These are phyloP conservation scores for Cutaneotrichosporon daszewskae DNA, from an alignment of 1,284 basidiomycete species.

Conservation along the genomic window DNA sequence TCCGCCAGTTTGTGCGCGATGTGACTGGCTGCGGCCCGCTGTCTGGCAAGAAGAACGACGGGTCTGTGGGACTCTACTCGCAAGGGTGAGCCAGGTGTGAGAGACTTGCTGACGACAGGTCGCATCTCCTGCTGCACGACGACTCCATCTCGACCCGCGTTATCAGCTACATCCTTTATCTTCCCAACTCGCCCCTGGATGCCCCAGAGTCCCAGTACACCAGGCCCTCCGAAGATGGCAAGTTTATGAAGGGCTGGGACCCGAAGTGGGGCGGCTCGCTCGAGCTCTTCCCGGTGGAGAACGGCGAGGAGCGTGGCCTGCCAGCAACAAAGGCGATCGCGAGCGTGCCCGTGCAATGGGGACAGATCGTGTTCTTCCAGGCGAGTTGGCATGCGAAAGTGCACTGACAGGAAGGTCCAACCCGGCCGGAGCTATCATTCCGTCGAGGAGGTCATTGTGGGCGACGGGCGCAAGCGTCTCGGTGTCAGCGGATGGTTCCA, in stretches of 20 bases:
- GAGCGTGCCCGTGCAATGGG: slow-evolving; percentile 63
- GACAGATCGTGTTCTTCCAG: slow-evolving; percentile 94
- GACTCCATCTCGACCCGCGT: slow-evolving; percentile 94
- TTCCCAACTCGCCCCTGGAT: slow-evolving; percentile 71
- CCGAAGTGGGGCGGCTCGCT: slow-evolving; percentile 87
- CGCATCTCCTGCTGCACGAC: slow-evolving; percentile 94
- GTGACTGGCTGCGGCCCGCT: slow-evolving; percentile 93
- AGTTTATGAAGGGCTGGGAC: slow-evolving; percentile 56
- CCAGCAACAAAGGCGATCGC: slow-evolving; percentile 36
- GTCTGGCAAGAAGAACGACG: slow-evolving; percentile 86
- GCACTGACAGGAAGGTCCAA: too few relatives aligned
- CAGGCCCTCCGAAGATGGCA: slow-evolving; percentile 30
- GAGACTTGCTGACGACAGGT: slow-evolving; percentile 40
- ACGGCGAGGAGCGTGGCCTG: slow-evolving; percentile 43
- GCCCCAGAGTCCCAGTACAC: slow-evolving; percentile 40
- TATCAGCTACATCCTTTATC: slow-evolving; percentile 95
- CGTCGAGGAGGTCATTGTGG: slow-evolving; percentile 92
- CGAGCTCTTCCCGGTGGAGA: slow-evolving; percentile 75
- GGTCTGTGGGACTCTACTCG: slow-evolving; percentile 89
- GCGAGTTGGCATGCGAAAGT: too few relatives aligned
- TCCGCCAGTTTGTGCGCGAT: slow-evolving; percentile 74
- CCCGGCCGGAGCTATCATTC: slow-evolving; percentile 87
- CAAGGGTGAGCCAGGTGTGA: too few relatives aligned
- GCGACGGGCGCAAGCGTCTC: slow-evolving; percentile 64
- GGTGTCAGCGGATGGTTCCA: slow-evolving; percentile 98